A percentile compares a stretch with the other conserved stretches of the same genome.
Evolutionary conservation across 805 yeast species (phyloP).

Genomic region (Kodamaea kakaduensis): DNA sequence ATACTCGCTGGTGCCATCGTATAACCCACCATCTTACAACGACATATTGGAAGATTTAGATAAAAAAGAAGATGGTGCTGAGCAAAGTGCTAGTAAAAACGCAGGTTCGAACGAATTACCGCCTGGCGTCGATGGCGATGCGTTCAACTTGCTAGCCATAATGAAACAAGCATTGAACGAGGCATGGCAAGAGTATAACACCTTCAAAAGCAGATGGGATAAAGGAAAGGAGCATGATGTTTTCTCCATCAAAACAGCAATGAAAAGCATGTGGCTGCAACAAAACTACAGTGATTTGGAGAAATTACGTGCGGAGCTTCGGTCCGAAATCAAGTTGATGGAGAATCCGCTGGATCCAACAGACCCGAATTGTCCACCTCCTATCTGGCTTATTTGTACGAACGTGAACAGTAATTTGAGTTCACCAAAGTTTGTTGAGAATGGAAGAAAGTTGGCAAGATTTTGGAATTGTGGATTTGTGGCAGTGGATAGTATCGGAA

Average conservation of each 20-base stretch:
- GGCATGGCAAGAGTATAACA: constrained; percentile 68
- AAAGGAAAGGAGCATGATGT: constrained; percentile 66
- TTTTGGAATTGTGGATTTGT: constrained; percentile 66
- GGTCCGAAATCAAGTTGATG: constrained; percentile 25
- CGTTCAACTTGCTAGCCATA: constrained; percentile 38
- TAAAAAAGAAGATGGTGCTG: constrained; percentile 2
- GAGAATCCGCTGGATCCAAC: constrained; percentile 31
- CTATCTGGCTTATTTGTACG: constrained; percentile 64
- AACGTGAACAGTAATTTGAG: constrained; percentile 54
- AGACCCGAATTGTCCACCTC: constrained; percentile 48
- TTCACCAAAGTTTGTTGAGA: constrained; percentile 55
- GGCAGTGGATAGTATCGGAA: constrained; percentile 51
- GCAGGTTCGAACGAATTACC: too few relatives aligned
- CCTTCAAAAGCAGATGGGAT: constrained; percentile 54
- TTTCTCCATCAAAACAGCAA: constrained; percentile 53
- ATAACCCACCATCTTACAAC: constrained; percentile 57
- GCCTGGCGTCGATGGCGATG: constrained; percentile 15
- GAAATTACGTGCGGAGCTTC: constrained; percentile 20
- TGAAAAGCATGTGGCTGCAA: constrained; percentile 56
- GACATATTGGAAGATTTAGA: constrained; percentile 19
- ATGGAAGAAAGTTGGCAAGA: constrained; percentile 54
- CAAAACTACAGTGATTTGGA: constrained; percentile 23
- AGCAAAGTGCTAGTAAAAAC: not conserved
- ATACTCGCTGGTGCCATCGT: constrained; percentile 64
- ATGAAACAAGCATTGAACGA: constrained; percentile 58